phyloP scores from a whole-genome alignment of 2,329 filamentous ascomycete species.

The Fusarium sp. region DNA sequence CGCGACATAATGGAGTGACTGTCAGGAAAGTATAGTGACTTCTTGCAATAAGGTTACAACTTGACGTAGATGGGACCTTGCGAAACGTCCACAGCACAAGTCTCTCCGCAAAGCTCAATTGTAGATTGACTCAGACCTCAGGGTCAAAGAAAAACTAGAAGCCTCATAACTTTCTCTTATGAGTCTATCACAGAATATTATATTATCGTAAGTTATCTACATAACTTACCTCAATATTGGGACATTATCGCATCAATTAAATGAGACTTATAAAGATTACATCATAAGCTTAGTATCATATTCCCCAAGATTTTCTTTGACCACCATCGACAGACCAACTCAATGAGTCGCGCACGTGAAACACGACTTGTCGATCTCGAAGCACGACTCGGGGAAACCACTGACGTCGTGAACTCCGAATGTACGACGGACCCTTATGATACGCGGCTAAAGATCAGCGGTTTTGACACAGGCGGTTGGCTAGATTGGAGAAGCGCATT shows the following conservation, averaged over 20 bases:
- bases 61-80: conserved; percentile 6
- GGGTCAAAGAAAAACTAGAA: too few species aligned
- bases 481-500: conserved; percentile 17
- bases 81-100: neutral
- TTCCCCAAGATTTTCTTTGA: too few species aligned
- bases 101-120: neutral
- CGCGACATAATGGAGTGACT: neutral
- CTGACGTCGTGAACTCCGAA: conserved; percentile 24
- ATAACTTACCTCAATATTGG: too few species aligned
- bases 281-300: too few species aligned
- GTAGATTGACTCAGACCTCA: neutral
- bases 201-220: too few species aligned
- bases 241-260: too few species aligned
- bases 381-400: conserved; percentile 22
- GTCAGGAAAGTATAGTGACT: conserved; percentile 16
- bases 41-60: conserved; percentile 13
- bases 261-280: too few species aligned
- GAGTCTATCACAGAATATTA: too few species aligned
- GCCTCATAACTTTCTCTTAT: too few species aligned
- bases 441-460: conserved; percentile 28
- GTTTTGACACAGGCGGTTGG: conserved; percentile 15
- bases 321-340: conserved; percentile 1
- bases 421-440: conserved; percentile 26
- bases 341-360: conserved; percentile 19
- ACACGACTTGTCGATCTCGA: conserved; percentile 30